These are phyloP conservation scores for Scedosporium boydii DNA, from an alignment of 2,329 filamentous ascomycete species.

Conservation along the genomic window DNA sequence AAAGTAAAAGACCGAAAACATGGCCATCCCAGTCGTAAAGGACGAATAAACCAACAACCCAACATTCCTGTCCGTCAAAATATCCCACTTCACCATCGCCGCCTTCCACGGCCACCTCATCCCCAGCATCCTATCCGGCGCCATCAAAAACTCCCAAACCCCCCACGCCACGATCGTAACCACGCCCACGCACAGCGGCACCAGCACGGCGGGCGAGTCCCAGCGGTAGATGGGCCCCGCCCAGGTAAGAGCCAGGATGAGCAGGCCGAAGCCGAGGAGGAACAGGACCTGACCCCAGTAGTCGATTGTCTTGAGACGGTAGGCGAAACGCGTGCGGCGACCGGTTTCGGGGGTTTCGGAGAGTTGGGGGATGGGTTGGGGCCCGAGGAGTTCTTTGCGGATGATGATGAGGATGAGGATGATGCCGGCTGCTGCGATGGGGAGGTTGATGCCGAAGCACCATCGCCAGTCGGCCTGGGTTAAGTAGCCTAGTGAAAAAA, in stretches of 20 bases:
- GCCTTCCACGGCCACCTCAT: conserved; percentile 42
- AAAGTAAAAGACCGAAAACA: conserved; percentile 52
- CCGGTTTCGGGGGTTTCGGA: conserved; percentile 26
- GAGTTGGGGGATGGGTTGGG: conserved; percentile 36
- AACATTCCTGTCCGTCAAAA: conserved; percentile 49
- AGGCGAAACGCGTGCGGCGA: conserved; percentile 23
- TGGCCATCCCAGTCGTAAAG: conserved; percentile 47
- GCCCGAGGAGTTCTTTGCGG: conserved; percentile 47
- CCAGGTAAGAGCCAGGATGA: conserved; percentile 48
- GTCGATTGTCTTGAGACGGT: conserved; percentile 45
- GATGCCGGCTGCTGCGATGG: conserved; percentile 41
- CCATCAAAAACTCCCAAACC: conserved; percentile 45
- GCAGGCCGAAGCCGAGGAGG: conserved; percentile 40
- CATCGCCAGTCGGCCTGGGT: conserved; percentile 52
- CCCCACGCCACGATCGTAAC: conserved; percentile 31
- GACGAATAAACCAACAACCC: conserved; percentile 53
- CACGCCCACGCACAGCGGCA: conserved; percentile 35
- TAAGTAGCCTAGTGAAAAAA: conserved; percentile 19
- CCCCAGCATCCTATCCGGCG: conserved; percentile 35
- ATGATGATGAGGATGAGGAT: conserved; percentile 46
- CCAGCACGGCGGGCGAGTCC: conserved; percentile 37
- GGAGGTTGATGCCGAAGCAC: conserved; percentile 57
- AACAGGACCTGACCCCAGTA: conserved; percentile 47
- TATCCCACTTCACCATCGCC: conserved; percentile 54
- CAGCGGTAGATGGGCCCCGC: conserved; percentile 44